Base-by-base conservation (phyloP, 78 protist genomes). In the Capsaspora owczarzaki region DNA sequence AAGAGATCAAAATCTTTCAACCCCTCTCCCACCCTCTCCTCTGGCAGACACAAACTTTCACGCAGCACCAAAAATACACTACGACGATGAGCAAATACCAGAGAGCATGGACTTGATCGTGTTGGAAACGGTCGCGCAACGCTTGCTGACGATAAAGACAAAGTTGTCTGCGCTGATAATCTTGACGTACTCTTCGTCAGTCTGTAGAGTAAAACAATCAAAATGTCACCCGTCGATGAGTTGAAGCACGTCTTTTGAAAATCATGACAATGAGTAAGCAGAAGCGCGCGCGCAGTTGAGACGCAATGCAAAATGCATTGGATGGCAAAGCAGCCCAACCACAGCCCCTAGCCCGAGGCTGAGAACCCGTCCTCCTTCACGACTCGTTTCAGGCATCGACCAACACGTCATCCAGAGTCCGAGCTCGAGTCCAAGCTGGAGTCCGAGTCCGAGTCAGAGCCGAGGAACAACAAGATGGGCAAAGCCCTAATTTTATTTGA, bases 51-150 rank as follows among this genome's bases (percentile, higher is more conserved):
- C 69, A 74, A 37, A 6, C 31, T 0, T 5, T 10, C 63, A 25
- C 5, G 27, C 42, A 19, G 0, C 27, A n/a, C n/a, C n/a, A n/a
- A n/a, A n/a, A n/a, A n/a, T n/a, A n/a, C n/a, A n/a, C n/a, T n/a
- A n/a, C n/a, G n/a, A n/a, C n/a, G n/a, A n/a, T n/a, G n/a, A n/a
- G n/a, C n/a, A n/a, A n/a, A n/a, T 82, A 0, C 93, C 95, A 33
- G 78, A 33, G 37, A 92, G 82, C 96, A 92, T 92, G 33, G 91
- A 79, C 69, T 88, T 89, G 69, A 92, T 89, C 0, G 93, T 87
- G 69, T 92, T 93, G 22, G 90, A 84, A 33, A 92, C 90, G 75
- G 85, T 83, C 5, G 96, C 90, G 74, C 87, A 82, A 56, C 78
- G 68, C 81, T 87, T 82, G 25, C 82, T 82, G 5, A 92, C 61